Percentiles rank a stretch among this genome's conserved stretches.
phyloP scores from a whole-genome alignment of 2,329 filamentous ascomycete species.

The Berkeleyomyces rouxiae region DNA sequence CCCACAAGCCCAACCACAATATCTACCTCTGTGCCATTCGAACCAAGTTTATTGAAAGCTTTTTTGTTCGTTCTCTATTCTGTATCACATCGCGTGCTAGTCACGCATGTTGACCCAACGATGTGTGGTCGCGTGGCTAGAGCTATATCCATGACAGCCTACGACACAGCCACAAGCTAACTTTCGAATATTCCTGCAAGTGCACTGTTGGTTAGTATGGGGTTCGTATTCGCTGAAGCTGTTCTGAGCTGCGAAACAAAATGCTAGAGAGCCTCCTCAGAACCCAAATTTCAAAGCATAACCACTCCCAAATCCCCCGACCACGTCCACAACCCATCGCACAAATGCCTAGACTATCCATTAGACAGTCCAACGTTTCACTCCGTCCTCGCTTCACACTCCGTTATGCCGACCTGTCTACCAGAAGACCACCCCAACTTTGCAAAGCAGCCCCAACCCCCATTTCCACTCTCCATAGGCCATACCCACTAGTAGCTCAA shows the following conservation, averaged over 20 bases:
- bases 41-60: no score
- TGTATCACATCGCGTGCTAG: no score
- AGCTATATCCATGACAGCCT: no score
- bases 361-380: slow-evolving; percentile 1
- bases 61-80: no score
- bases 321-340: slow-evolving; percentile 12
- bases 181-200: no score
- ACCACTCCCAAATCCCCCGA: slow-evolving; percentile 21
- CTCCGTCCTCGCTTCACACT: neutral
- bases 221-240: neutral
- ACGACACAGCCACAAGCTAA: no score
- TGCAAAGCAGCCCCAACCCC: neutral
- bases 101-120: no score
- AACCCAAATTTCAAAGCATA: slow-evolving; percentile 26
- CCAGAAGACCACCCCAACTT: neutral
- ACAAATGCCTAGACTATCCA: slow-evolving; percentile 9
- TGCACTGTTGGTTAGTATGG: no score
- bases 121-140: no score
- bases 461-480: neutral
- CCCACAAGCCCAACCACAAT: no score
- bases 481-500: neutral
- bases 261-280: slow-evolving; percentile 18
- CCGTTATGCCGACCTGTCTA: neutral
- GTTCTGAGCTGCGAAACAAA: neutral
- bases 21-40: no score